A percentile compares a stretch with the other conserved stretches of the same genome.
Evolutionary conservation across 805 yeast genomes (phyloP).

Genomic region (Saccharomycopsis sp.): DNA sequence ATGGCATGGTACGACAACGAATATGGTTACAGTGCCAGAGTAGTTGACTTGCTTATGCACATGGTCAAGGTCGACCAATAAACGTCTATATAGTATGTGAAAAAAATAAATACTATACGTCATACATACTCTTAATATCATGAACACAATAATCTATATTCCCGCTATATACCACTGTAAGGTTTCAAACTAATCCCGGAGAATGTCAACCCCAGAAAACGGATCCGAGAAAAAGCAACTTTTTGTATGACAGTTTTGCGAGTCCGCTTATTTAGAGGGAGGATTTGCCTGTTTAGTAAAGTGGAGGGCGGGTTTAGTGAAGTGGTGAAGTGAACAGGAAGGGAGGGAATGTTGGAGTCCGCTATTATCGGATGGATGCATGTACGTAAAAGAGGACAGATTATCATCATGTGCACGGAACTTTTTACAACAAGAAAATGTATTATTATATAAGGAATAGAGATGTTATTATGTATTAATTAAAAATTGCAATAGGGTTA

Average conservation of each 20-base stretch:
- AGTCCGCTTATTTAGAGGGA: not conserved
- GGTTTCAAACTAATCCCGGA: not conserved
- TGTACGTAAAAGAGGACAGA: not conserved
- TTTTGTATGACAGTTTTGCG: not conserved
- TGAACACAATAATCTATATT: too few relatives aligned
- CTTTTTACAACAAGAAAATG: too few relatives aligned
- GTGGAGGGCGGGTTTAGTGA: too few relatives aligned
- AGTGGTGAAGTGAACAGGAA: not conserved
- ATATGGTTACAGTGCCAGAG: conserved; percentile 73
- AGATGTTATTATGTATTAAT: too few relatives aligned
- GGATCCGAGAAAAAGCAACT: not conserved
- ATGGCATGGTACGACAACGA: conserved; percentile 72
- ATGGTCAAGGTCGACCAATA: conserved; percentile 37
- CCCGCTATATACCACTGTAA: not conserved
- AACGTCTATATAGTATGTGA: too few relatives aligned
- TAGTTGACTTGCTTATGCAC: conserved; percentile 62
- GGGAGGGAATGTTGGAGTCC: not conserved
- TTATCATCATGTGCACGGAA: too few relatives aligned
- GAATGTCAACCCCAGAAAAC: not conserved
- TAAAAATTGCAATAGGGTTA: too few relatives aligned
- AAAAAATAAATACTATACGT: too few relatives aligned
- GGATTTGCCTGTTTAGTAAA: not conserved
- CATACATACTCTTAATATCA: too few relatives aligned
- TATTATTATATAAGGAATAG: too few relatives aligned
- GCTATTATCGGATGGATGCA: not conserved